Percentiles rank a stretch among this genome's conserved stretches.
Conservation (phyloP, 192 early-diverging fungal genomes). For the Geosiphon pyriformis region DNA sequence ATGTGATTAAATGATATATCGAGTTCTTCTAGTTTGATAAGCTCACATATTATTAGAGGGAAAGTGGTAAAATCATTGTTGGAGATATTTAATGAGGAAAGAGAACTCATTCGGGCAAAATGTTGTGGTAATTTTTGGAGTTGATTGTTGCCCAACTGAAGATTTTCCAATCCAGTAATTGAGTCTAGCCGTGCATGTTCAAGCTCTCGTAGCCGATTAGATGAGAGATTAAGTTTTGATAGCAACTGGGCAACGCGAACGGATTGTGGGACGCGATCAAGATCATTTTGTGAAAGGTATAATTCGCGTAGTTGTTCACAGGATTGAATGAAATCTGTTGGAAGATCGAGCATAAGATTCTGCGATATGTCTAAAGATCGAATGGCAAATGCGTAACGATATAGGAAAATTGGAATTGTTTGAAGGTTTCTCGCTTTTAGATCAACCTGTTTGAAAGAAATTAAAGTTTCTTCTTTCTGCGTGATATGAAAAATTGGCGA, state of each 20-base stretch:
- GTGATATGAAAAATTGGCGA: slow-evolving; percentile 35
- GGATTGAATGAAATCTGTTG: slow-evolving; percentile 76
- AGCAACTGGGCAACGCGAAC: slow-evolving; percentile 60
- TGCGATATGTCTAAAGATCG: slow-evolving; percentile 75
- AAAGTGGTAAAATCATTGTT: slow-evolving; percentile 75
- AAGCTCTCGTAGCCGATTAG: slow-evolving; percentile 67
- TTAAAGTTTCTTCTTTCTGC: slow-evolving; percentile 40
- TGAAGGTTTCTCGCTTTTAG: slow-evolving; percentile 67
- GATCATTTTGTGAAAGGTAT: slow-evolving; percentile 64
- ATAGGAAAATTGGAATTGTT: slow-evolving; percentile 75
- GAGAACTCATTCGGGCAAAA: slow-evolving; percentile 49
- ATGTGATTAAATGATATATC: slow-evolving; percentile 85
- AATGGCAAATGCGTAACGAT: slow-evolving; percentile 65
- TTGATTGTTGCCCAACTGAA: slow-evolving; percentile 69
- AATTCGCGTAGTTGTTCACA: slow-evolving; percentile 63
- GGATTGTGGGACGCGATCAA: slow-evolving; percentile 61
- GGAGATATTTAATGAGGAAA: slow-evolving; percentile 66
- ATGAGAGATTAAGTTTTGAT: slow-evolving; percentile 69
- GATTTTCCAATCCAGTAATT: slow-evolving; percentile 51
- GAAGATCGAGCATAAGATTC: slow-evolving; percentile 75
- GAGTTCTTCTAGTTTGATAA: slow-evolving; percentile 56
- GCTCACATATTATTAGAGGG: slow-evolving; percentile 59
- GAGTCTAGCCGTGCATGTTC: slow-evolving; percentile 59
- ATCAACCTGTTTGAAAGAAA: slow-evolving; percentile 57
- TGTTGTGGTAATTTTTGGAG: slow-evolving; percentile 64